Percentiles rank a stretch among this genome's conserved stretches.
Evolutionary conservation across 1,284 basidiomycete genomes (phyloP).

Genomic region (Wallemia hederae): DNA sequence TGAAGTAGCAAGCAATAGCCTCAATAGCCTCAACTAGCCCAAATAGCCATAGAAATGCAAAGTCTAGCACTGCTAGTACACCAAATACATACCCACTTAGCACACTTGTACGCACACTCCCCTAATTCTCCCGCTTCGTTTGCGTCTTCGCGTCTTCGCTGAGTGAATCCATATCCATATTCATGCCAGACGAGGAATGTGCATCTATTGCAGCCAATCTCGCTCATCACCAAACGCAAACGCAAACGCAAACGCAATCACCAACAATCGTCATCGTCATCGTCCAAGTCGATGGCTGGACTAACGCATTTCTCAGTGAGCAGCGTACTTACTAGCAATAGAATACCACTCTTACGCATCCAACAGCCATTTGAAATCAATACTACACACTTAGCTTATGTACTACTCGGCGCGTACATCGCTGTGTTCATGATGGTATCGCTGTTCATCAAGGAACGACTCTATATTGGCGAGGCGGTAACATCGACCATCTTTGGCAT

Average conservation of each 20-base stretch:
- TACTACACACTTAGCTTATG: neutral
- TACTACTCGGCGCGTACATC: neutral
- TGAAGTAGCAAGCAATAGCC: no score
- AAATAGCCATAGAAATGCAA: no score
- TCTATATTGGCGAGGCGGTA: slow-evolving; percentile 89
- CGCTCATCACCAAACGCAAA: no score
- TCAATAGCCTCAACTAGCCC: no score
- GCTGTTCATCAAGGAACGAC: slow-evolving; percentile 63
- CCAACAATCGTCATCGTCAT: neutral
- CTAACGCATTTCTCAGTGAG: neutral
- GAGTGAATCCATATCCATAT: neutral
- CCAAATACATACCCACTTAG: no score
- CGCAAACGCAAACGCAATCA: no score
- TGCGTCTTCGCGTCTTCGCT: no score
- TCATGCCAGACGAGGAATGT: no score
- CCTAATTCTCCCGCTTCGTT: no score
- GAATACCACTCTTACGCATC: neutral
- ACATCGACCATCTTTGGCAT: slow-evolving; percentile 87
- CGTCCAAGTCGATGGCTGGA: neutral
- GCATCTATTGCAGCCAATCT: no score
- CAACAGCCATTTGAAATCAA: neutral
- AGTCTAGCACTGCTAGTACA: no score
- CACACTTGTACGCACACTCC: no score
- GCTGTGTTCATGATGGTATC: slow-evolving; percentile 66
- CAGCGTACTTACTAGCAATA: neutral